These are phyloP conservation scores for Torulaspora indica DNA, from an alignment of 805 yeast genomes.

Conservation along the genomic window DNA sequence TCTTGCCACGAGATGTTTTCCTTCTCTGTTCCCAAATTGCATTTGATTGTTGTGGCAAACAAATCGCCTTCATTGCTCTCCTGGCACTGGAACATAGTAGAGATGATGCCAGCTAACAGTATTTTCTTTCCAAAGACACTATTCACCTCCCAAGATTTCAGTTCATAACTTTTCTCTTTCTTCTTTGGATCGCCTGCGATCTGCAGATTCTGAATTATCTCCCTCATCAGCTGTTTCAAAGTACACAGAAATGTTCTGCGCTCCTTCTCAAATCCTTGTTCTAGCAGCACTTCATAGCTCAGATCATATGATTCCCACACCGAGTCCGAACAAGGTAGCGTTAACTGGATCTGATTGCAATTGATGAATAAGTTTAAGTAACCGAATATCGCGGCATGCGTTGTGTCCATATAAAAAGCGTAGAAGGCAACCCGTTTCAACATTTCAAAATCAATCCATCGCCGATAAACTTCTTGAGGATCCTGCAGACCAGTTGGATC, in stretches of 20 bases:
- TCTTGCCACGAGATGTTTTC: slow-evolving; percentile 61
- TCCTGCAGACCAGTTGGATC: slow-evolving; percentile 29
- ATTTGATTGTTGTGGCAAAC: slow-evolving; percentile 10
- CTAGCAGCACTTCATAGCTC: slow-evolving; percentile 21
- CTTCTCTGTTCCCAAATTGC: slow-evolving; percentile 13
- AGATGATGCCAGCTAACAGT: slow-evolving; percentile 59
- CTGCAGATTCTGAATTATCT: slow-evolving; percentile 35
- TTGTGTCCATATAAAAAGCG: slow-evolving; percentile 76
- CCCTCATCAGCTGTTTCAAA: slow-evolving; percentile 54
- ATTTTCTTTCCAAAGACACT: slow-evolving; percentile 63
- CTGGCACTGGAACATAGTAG: slow-evolving; percentile 67
- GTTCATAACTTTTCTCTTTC: background rate
- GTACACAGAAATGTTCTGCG: slow-evolving; percentile 49
- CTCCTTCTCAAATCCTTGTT: slow-evolving; percentile 29
- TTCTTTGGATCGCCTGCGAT: background rate
- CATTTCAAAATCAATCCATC: slow-evolving; percentile 78
- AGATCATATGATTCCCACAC: slow-evolving; percentile 47
- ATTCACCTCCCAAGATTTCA: slow-evolving; percentile 12
- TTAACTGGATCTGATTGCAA: slow-evolving; percentile 55
- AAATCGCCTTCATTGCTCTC: slow-evolving; percentile 48
- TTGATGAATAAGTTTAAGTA: slow-evolving; percentile 55
- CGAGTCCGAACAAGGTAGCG: slow-evolving; percentile 59
- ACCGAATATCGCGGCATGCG: slow-evolving; percentile 74
- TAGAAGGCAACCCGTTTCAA: slow-evolving; percentile 72
- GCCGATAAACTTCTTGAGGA: slow-evolving; percentile 27